These are phyloP conservation scores for slime mould (Dictyostelium discoideum) DNA, from an alignment of 78 protist genomes.

Conservation along the genomic window dicty_2.7 NC_007088.5:5205501-5206000, in stretches of 20 bases:
- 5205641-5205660: conserved; percentile 77
- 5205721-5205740: conserved; percentile 2
- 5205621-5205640: conserved; percentile 48
- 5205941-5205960: conserved; percentile 35
- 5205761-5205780: background rate
- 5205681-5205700: conserved; percentile 42
- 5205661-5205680: conserved; percentile 70
- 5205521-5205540: conserved; percentile 41
- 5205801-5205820: conserved; percentile 29
- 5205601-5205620: conserved; percentile 56
- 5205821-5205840: conserved; percentile 48
- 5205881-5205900: conserved; percentile 31
- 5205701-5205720: conserved; percentile 49
- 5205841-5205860: conserved; percentile 47
- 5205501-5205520: conserved; percentile 75
- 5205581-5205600: conserved; percentile 61
- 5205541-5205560: conserved; percentile 58
- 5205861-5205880: conserved; percentile 7
- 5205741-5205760: conserved; percentile 18
- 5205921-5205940: conserved; percentile 48
- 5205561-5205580: conserved; percentile 70
- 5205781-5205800: conserved; percentile 48
- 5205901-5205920: conserved; percentile 60
- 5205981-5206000: background rate
- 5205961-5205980: background rate